Evolutionary conservation across 2,329 filamentous ascomycete genomes (phyloP), one percentile per base, ranked within the genome.

Genomic region (Gaeumannomyces sp.): DNA sequence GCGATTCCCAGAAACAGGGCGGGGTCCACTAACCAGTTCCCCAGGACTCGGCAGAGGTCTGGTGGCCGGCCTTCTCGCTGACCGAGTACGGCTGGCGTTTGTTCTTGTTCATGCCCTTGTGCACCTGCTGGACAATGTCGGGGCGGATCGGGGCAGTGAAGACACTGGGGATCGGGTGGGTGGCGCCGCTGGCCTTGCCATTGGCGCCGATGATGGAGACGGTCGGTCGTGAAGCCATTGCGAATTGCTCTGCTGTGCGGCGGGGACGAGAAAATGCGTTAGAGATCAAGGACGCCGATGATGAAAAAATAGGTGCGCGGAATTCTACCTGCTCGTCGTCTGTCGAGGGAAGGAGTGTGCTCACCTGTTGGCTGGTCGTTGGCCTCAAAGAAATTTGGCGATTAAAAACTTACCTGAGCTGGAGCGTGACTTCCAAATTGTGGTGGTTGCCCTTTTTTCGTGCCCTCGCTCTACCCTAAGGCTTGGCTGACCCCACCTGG

Each of bases 51-150:
- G 95, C 95, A 83, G 92, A 97, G 80, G 95, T 99, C 87, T 99
- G 95, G 86, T 99, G 95, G 86, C 95, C 95, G 79, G 95, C 95
- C 91, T 99, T 99, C 91, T 98, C 94, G 90, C 93, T 97, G 87
- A 99, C 95, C 77, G 95, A 89, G 83, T 99, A 99, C 75, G 95
- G 93, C 85, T 99, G 95, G 81, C 95, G 91, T 90, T 96, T 97
- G 90, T 99, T 99, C 92, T 99, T 99, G 80, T 94, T 94, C 87
- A 99, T 96, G 78, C 95, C 95, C 77, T 92, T 96, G 90, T 99
- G 95, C 77, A 98, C 90, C 82, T 93, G 90, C 88, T 98, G 94
- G 79, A 99, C 95, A 80, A 99, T 97, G 84, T 99, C 95, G 77
- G 93, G 91, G 81, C 95, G 94, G 87, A 99, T 98, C 75, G 95